phyloP scores from a whole-genome alignment of 208 protist genomes.

The Trypanosoma scelopori region DNA sequence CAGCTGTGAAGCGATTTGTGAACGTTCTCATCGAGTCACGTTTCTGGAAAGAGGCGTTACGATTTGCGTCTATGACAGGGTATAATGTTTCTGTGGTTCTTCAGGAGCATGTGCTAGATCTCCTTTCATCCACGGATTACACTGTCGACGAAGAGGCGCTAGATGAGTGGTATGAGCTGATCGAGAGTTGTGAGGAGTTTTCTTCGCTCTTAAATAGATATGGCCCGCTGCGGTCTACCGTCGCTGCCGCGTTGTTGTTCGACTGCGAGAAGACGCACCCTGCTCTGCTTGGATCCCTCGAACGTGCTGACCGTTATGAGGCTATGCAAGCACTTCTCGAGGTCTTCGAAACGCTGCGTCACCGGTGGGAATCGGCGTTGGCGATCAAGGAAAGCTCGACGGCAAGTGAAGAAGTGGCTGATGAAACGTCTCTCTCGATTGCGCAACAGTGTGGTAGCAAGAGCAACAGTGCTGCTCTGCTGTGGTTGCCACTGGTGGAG shows the following conservation, averaged over 20 bases:
- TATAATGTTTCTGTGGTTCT: constrained; percentile 40
- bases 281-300: constrained; percentile 49
- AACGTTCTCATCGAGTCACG: constrained; percentile 65
- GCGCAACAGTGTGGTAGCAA: neutral
- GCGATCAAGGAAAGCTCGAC: constrained; percentile 9
- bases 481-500: constrained; percentile 23
- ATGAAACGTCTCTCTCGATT: constrained; percentile 5
- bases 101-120: constrained; percentile 58
- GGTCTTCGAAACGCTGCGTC: constrained; percentile 44
- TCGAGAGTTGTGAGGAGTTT: constrained; percentile 62
- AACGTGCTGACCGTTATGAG: constrained; percentile 58
- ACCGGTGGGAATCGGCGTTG: constrained; percentile 12
- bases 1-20: constrained; percentile 49
- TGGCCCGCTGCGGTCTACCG: constrained; percentile 43
- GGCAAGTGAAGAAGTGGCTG: constrained; percentile 4
- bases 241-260: constrained; percentile 45
- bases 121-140: constrained; percentile 27
- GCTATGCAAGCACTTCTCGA: constrained; percentile 68
- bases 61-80: constrained; percentile 46
- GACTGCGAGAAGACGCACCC: constrained; percentile 48
- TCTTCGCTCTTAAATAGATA: constrained; percentile 61
- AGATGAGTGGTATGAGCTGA: constrained; percentile 48
- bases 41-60: constrained; percentile 72
- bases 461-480: constrained; percentile 1
- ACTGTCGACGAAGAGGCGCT: constrained; percentile 34